Conservation (phyloP, 306 rosid species). For the Argentina anserina region DNA sequence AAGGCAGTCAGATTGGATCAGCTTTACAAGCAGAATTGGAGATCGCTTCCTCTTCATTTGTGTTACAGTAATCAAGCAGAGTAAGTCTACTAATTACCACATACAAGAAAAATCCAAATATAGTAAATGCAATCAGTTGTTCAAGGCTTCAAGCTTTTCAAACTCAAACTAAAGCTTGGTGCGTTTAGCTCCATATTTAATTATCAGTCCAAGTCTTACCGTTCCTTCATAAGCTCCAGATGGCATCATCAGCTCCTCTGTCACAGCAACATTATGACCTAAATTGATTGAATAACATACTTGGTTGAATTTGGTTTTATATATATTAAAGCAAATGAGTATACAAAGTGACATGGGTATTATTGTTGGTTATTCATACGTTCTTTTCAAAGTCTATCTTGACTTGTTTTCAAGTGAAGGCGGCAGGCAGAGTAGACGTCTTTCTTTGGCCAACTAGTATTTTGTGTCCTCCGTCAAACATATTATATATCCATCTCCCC, state of each 20-base stretch:
- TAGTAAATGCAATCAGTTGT: no score
- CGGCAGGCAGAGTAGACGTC: slow-evolving; percentile 15
- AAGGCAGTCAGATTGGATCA: not conserved
- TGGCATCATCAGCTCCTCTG: not conserved
- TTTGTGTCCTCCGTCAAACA: slow-evolving; percentile 27
- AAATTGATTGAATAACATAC: not conserved
- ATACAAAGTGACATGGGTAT: slow-evolving; percentile 29
- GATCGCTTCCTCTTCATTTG: not conserved
- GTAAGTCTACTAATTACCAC: no score
- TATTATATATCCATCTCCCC: slow-evolving; percentile 14
- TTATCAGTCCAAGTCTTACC: not conserved
- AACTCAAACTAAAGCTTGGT: not conserved
- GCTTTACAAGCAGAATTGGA: not conserved
- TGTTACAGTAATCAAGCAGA: not conserved
- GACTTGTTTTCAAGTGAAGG: slow-evolving; percentile 8
- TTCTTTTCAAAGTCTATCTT: slow-evolving; percentile 1
- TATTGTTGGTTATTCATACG: slow-evolving; percentile 15
- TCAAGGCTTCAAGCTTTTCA: not conserved
- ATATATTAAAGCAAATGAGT: no score
- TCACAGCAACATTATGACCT: not conserved
- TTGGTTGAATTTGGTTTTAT: not conserved
- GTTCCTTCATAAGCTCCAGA: not conserved
- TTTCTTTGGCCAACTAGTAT: slow-evolving; percentile 4
- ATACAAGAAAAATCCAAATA: not conserved
- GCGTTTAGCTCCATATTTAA: not conserved